Evolutionary conservation across 2,329 filamentous ascomycete species (phyloP), one percentile per base, ranked within the genome.

Genomic region (Neonectria magnoliae): DNA sequence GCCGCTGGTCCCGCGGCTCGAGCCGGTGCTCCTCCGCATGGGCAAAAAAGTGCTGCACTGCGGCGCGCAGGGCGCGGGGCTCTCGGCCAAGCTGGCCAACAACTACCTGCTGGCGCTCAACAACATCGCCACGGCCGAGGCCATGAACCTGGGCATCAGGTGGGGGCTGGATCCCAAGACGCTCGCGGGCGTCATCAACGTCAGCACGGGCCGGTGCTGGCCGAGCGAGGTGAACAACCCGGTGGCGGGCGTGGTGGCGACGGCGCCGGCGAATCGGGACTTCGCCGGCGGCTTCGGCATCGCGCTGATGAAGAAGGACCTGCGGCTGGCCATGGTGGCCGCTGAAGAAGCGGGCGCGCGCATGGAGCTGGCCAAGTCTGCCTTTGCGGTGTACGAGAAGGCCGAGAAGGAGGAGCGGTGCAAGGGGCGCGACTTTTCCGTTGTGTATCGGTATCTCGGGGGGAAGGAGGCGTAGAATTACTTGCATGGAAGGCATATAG

Each of bases 151-250:
- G 22, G 88, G 88, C n/a, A 83, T 89, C 54, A 81, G 80, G 63
- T 87, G 85, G 80, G 88, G 88, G 0, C 79, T 90, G 7, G 87
- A 90, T 64, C 82, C 87, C 2, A 82, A 83, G 72, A 90, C 89
- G 8, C 85, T 99, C 2, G 92, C 93, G 0, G 89, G 90, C 56
- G 89, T 99, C 79, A 93, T 99, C 82, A 98, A 98, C 77, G 91
- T 92, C 4, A 96, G 93, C 72, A 98, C 95, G 0, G 96, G 96
- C n/a, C 88, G 86, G 69, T 98, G 94, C 84, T 99, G 96, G 96
- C 94, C 95, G 1, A 96, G 91, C 73, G 94, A 98, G 81, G 84
- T 97, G 67, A 99, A 99, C 81, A 98, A 98, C 76, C 96, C 96
- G 0, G 94, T 98, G 3, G 90, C 90, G 11, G 94, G 94, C 14